A percentile compares a stretch with the other conserved stretches of the same genome.
Evolutionary conservation across 768 basidiomycete genomes (phyloP).

Genomic region (Xerocomellus dryophilus): DNA sequence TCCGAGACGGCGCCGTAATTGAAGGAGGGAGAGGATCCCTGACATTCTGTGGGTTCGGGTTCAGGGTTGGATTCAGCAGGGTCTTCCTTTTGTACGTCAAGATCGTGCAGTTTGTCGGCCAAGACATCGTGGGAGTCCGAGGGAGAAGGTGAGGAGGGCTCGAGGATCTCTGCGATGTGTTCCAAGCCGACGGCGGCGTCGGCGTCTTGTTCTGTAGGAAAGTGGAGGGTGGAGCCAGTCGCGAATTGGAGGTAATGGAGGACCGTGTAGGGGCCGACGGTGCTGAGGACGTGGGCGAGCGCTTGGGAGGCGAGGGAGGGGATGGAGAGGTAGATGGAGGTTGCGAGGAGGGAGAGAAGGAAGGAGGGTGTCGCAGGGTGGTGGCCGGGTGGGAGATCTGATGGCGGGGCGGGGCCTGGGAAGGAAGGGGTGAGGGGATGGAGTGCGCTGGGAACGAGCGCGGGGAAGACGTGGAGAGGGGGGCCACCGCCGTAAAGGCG

Average conservation of each 20-base stretch:
- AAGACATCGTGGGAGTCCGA: slow-evolving; percentile 22
- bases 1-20: slow-evolving; percentile 87
- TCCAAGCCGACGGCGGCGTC: slow-evolving; percentile 72
- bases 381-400: slow-evolving; percentile 45
- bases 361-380: slow-evolving; percentile 80
- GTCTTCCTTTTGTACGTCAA: slow-evolving; percentile 37
- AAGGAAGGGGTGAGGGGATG: slow-evolving; percentile 75
- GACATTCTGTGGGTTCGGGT: slow-evolving; percentile 22
- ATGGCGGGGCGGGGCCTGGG: slow-evolving; percentile 29
- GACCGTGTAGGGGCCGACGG: slow-evolving; percentile 77
- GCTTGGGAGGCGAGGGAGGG: slow-evolving; percentile 74
- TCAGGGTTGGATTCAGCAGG: slow-evolving; percentile 34
- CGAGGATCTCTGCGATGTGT: slow-evolving; percentile 51
- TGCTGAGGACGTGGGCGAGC: slow-evolving; percentile 64
- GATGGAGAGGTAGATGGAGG: slow-evolving; percentile 81
- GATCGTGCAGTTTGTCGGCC: slow-evolving; percentile 31
- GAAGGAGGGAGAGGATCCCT: slow-evolving; percentile 40
- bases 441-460: slow-evolving; percentile 58
- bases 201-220: slow-evolving; percentile 41
- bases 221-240: slow-evolving; percentile 61
- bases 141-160: slow-evolving; percentile 27
- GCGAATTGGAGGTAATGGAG: slow-evolving; percentile 79
- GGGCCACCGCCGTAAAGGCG: slow-evolving; percentile 88
- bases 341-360: slow-evolving; percentile 83
- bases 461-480: slow-evolving; percentile 60